Evolutionary conservation across 192 early-diverging fungal genomes (phyloP), one percentile per base, ranked within the genome.

Genomic region (Entrophospora sp.): DNA sequence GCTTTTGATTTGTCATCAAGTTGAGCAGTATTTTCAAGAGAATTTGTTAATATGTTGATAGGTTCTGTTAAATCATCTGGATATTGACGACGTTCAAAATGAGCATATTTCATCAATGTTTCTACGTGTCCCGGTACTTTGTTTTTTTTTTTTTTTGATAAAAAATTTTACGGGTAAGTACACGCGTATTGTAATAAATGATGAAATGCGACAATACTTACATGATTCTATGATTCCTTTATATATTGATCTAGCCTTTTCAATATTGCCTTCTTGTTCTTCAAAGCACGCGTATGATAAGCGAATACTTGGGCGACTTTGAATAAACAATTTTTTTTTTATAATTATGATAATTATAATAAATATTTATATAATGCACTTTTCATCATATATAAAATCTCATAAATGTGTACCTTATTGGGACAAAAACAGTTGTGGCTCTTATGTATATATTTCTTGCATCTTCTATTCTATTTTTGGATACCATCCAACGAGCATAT

Each of bases 121-220:
- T 90, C 88, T 13, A 84, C 72, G 57, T 87, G 86, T 18, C 78
- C 85, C 20, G 85, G 83, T 40, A 84, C 86, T 89, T 64, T 10
- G 44, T 46, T 12, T 55, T 22, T 37, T n/a, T n/a, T n/a, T n/a
- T n/a, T n/a, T n/a, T n/a, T n/a, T n/a, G n/a, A n/a, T n/a, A n/a
- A n/a, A n/a, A n/a, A n/a, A n/a, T n/a, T n/a, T n/a, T n/a, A n/a
- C n/a, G n/a, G n/a, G n/a, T n/a, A n/a, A n/a, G n/a, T n/a, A n/a
- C n/a, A n/a, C n/a, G n/a, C n/a, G n/a, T n/a, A n/a, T n/a, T n/a
- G n/a, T n/a, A n/a, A n/a, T n/a, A n/a, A n/a, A n/a, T n/a, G n/a
- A n/a, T n/a, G n/a, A n/a, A n/a, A n/a, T 13, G 8, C 20, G 12
- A 30, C 13, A 52, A 14, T 16, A 52, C 78, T 56, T 72, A 88